Evolutionary conservation across 495 filamentous ascomycete genomes (phyloP).

Genomic region (Lophium mytilinum): DNA sequence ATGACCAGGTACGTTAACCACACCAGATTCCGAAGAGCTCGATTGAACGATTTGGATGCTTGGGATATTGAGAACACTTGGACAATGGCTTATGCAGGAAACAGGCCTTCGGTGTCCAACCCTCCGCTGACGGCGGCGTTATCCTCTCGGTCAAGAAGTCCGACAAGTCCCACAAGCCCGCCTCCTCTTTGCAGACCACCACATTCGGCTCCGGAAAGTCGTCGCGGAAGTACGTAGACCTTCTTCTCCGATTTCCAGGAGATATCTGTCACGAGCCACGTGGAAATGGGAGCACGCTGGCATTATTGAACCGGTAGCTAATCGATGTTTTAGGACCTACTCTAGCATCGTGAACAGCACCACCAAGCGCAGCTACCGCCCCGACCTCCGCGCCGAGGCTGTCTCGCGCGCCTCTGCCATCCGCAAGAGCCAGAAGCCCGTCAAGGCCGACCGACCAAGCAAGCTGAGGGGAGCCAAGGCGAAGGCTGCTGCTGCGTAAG

Average conservation of each 20-base stretch:
- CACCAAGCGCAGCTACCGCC: conserved; percentile 65
- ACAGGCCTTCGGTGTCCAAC: conserved; percentile 73
- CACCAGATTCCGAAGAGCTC: conserved; percentile 1
- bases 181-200: conserved; percentile 51
- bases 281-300: neutral
- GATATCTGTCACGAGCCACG: neutral
- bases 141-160: conserved; percentile 77
- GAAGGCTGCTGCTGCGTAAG: conserved; percentile 53
- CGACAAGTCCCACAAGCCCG: conserved; percentile 59
- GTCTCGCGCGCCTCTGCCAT: conserved; percentile 84
- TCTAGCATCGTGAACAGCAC: conserved; percentile 69
- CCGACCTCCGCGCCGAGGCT: conserved; percentile 78
- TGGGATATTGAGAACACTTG: neutral
- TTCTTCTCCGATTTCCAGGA: neutral
- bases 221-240: conserved; percentile 66
- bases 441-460: conserved; percentile 59
- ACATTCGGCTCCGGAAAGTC: conserved; percentile 61
- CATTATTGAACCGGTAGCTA: neutral
- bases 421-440: conserved; percentile 64
- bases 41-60: neutral
- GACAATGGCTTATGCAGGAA: neutral
- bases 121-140: conserved; percentile 60
- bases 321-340: conserved; percentile 60
- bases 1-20: conserved; percentile 70
- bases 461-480: conserved; percentile 81